Percentiles rank a stretch among this genome's conserved stretches.
Evolutionary conservation across 306 rosid species (phyloP).

Genomic region (Cicer yamashitae): DNA sequence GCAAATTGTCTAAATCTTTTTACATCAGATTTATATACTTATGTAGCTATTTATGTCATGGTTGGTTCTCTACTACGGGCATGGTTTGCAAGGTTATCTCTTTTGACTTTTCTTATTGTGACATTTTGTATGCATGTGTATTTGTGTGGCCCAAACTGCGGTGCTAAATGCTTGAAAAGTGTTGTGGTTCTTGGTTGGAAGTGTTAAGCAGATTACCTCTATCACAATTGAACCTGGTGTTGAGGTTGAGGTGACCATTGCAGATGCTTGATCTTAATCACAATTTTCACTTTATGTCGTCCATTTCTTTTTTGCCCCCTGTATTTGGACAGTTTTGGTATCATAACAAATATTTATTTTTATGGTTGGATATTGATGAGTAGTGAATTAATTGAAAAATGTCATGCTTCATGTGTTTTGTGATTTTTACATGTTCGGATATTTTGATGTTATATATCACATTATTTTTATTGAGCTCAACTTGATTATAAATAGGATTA

Average conservation of each 20-base stretch:
- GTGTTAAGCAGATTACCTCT: constrained; percentile 79
- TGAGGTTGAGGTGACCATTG: constrained; percentile 90
- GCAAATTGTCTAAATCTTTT: not conserved
- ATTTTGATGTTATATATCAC: no score
- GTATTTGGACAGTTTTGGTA: constrained; percentile 27
- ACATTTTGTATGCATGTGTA: not conserved
- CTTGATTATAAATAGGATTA: no score
- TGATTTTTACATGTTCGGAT: not conserved
- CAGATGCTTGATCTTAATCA: constrained; percentile 53
- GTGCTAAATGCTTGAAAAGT: not conserved
- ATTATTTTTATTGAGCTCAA: no score
- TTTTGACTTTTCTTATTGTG: not conserved
- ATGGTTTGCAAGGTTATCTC: no score
- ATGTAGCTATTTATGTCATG: not conserved
- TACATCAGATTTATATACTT: not conserved
- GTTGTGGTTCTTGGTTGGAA: not conserved
- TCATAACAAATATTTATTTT: constrained; percentile 17
- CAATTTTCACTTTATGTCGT: constrained; percentile 4
- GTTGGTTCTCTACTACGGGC: no score
- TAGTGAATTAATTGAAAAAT: constrained; percentile 11
- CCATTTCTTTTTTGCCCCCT: not conserved
- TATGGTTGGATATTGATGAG: constrained; percentile 33
- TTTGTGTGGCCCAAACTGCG: not conserved
- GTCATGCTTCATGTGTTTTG: constrained; percentile 11
- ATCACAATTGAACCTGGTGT: constrained; percentile 95